Evolutionary conservation across 345 rosid genomes (phyloP).

Genomic region (Tarenaya hassleriana): DNA sequence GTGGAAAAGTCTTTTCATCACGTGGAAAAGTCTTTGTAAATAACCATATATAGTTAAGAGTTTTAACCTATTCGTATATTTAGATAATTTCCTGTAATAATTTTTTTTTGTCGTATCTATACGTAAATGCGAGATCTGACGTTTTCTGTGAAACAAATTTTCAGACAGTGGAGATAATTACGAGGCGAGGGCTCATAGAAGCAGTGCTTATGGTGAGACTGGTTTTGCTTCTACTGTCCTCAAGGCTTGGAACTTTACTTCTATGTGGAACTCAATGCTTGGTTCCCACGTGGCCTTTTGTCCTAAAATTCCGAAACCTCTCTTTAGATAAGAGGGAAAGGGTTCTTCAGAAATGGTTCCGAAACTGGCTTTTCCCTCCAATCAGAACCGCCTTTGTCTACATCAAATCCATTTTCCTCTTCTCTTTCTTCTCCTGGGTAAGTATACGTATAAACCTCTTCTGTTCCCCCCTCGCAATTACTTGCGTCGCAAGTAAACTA

Average conservation of each 20-base stretch:
- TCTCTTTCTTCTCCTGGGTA: constrained; percentile 57
- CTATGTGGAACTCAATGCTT: constrained; percentile 57
- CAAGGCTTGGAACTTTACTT: constrained; percentile 63
- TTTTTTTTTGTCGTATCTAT: too few species aligned
- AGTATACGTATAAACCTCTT: neutral
- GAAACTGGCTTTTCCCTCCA: constrained; percentile 36
- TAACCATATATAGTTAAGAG: too few species aligned
- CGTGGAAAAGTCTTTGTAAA: too few species aligned
- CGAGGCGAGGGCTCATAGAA: too few species aligned
- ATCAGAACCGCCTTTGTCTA: constrained; percentile 42
- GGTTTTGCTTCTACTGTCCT: too few species aligned
- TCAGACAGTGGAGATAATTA: too few species aligned
- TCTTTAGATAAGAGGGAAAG: constrained; percentile 52
- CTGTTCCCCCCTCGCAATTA: neutral
- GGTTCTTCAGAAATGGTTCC: constrained; percentile 47
- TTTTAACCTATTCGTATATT: too few species aligned
- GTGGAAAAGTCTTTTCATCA: too few species aligned
- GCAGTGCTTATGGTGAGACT: too few species aligned
- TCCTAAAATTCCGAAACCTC: constrained; percentile 41
- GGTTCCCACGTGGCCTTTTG: constrained; percentile 40
- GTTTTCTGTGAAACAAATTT: too few species aligned
- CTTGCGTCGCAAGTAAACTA: neutral
- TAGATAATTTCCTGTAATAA: too few species aligned
- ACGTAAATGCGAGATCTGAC: constrained; percentile 29
- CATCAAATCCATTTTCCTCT: constrained; percentile 42